phyloP scores from a whole-genome alignment of 2,329 filamentous ascomycete genomes.

The Xylariomycetidae sp. region DNA sequence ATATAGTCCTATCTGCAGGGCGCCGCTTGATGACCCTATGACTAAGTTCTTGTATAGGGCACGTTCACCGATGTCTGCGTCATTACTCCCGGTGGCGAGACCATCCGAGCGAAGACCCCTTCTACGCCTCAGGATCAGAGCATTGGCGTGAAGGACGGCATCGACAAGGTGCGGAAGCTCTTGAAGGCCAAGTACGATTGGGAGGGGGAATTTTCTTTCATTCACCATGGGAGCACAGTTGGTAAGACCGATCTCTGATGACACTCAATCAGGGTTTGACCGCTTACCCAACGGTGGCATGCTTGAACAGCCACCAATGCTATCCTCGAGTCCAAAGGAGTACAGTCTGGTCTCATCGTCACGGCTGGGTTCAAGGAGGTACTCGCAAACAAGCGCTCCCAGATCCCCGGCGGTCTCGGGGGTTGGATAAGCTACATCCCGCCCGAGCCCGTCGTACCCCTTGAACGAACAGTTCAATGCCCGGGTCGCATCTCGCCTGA shows the following conservation, averaged over 20 bases:
- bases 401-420: slow-evolving; percentile 46
- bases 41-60: slow-evolving; percentile 17
- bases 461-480: slow-evolving; percentile 42
- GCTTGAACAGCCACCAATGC: slow-evolving; percentile 37
- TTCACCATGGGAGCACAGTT: slow-evolving; percentile 46
- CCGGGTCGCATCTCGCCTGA: slow-evolving; percentile 38
- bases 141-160: slow-evolving; percentile 40
- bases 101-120: slow-evolving; percentile 40
- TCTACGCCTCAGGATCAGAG: slow-evolving; percentile 42
- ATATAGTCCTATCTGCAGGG: slow-evolving; percentile 5
- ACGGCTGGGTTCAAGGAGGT: slow-evolving; percentile 46
- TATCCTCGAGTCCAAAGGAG: slow-evolving; percentile 44
- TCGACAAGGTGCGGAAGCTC: slow-evolving; percentile 34
- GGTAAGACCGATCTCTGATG: slow-evolving; percentile 6
- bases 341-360: slow-evolving; percentile 40
- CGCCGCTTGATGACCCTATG: background rate
- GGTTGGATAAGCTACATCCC: slow-evolving; percentile 45
- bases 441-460: slow-evolving; percentile 42
- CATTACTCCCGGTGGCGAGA: slow-evolving; percentile 38
- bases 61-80: slow-evolving; percentile 46
- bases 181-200: slow-evolving; percentile 34
- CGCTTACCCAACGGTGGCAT: background rate
- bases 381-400: slow-evolving; percentile 39
- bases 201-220: slow-evolving; percentile 41
- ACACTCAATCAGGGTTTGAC: too few relatives aligned